Evolutionary conservation across 1,284 basidiomycete species (phyloP).

Genomic region (Dichomitus squalens): DNA sequence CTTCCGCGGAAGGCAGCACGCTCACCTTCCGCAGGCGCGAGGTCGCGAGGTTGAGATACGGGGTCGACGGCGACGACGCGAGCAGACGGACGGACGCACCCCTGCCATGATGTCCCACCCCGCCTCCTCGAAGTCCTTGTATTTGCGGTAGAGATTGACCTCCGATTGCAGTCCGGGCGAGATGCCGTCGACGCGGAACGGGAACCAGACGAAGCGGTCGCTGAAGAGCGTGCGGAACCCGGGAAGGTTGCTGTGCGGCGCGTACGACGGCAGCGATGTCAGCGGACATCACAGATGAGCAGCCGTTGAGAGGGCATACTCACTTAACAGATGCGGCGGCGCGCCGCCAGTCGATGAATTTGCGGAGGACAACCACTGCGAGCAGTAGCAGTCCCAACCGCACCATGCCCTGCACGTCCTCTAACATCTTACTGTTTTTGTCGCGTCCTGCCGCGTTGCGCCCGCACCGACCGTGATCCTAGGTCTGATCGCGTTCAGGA

Average conservation of each 20-base stretch:
- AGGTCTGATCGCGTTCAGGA: too few species aligned
- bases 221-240: slow-evolving; percentile 29
- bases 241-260: slow-evolving; percentile 22
- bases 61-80: neutral
- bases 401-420: slow-evolving; percentile 6
- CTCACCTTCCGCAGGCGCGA: slow-evolving; percentile 11
- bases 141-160: slow-evolving; percentile 22
- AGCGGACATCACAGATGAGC: neutral
- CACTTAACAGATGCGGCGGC: slow-evolving; percentile 27
- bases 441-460: neutral
- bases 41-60: neutral
- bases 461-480: too few species aligned
- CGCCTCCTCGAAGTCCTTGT: slow-evolving; percentile 25
- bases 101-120: slow-evolving; percentile 30
- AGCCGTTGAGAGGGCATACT: slow-evolving; percentile 2
- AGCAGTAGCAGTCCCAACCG: slow-evolving; percentile 15
- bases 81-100: slow-evolving; percentile 23
- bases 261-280: neutral
- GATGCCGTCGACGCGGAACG: slow-evolving; percentile 24
- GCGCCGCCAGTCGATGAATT: slow-evolving; percentile 24
- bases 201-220: slow-evolving; percentile 27
- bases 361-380: slow-evolving; percentile 20
- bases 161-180: slow-evolving; percentile 25
- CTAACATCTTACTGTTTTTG: slow-evolving; percentile 7
- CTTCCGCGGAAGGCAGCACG: slow-evolving; percentile 14